Evolutionary conservation across 2,329 filamentous ascomycete species (phyloP).

Genomic region (Epichloe sylvatica): DNA sequence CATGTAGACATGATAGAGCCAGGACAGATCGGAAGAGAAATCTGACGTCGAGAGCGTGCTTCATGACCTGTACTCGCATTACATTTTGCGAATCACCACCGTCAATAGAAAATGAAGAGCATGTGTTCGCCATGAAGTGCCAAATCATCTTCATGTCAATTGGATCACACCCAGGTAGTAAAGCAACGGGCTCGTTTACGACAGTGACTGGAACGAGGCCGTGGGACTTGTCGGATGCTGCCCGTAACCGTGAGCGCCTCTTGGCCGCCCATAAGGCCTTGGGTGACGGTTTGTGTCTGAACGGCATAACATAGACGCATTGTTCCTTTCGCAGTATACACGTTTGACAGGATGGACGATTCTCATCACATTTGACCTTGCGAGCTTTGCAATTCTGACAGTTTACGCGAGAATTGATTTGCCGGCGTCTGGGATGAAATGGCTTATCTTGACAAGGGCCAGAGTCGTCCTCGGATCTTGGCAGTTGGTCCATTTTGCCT

Average conservation of each 20-base stretch:
- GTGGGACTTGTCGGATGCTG: not conserved
- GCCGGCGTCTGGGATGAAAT: constrained; percentile 34
- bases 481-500: not conserved
- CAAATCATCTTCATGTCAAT: constrained; percentile 41
- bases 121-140: constrained; percentile 38
- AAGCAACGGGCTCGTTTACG: constrained; percentile 7
- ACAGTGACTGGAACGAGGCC: constrained; percentile 6
- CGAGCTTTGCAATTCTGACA: constrained; percentile 41
- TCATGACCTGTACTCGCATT: constrained; percentile 32
- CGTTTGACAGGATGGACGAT: constrained; percentile 32
- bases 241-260: not conserved
- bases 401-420: constrained; percentile 40
- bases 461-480: not conserved
- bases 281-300: constrained; percentile 10
- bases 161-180: constrained; percentile 13
- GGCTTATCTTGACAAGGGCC: constrained; percentile 7
- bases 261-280: not conserved
- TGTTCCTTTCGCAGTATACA: constrained; percentile 33
- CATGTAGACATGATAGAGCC: constrained; percentile 34
- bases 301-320: constrained; percentile 28
- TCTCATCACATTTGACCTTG: constrained; percentile 43
- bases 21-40: constrained; percentile 44
- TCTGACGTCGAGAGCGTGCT: constrained; percentile 35
- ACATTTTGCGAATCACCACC: constrained; percentile 22
- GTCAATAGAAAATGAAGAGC: constrained; percentile 30